phyloP scores from a whole-genome alignment of 1,139 yeast genomes.

The Hyphopichia buzzinii region DNA sequence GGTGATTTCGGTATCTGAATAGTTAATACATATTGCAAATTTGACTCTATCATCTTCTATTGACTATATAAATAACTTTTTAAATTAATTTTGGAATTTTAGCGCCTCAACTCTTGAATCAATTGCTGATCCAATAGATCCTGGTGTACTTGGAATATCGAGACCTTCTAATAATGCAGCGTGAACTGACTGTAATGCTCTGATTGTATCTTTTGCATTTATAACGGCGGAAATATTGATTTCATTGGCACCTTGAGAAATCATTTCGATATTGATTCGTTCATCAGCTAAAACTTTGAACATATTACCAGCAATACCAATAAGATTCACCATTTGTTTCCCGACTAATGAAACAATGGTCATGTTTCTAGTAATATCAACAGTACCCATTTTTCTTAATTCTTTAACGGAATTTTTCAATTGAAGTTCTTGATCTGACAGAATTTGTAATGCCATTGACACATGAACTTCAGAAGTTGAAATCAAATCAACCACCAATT shows the following conservation, averaged over 20 bases:
- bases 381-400: slow-evolving; percentile 76
- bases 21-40: not conserved
- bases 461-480: slow-evolving; percentile 98
- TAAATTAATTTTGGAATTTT: slow-evolving; percentile 11
- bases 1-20: slow-evolving; percentile 46
- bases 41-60: not conserved
- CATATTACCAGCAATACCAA: slow-evolving; percentile 98
- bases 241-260: slow-evolving; percentile 97
- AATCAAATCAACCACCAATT: slow-evolving; percentile 88
- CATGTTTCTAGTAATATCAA: slow-evolving; percentile 83
- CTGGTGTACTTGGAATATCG: slow-evolving; percentile 11
- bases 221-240: slow-evolving; percentile 95
- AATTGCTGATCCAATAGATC: slow-evolving; percentile 26
- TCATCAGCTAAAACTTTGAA: slow-evolving; percentile 92
- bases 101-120: slow-evolving; percentile 39
- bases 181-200: slow-evolving; percentile 85
- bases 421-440: slow-evolving; percentile 55
- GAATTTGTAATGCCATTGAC: slow-evolving; percentile 92
- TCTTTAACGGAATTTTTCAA: slow-evolving; percentile 73
- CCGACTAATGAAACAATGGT: slow-evolving; percentile 94
- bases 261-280: slow-evolving; percentile 93
- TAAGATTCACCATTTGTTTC: slow-evolving; percentile 92
- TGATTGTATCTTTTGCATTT: slow-evolving; percentile 74
- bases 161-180: slow-evolving; percentile 62
- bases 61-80: not conserved